Percentiles rank a stretch among this genome's conserved stretches.
Conservation (phyloP, 192 early-diverging fungal genomes). For the Diversispora epigaea region DNA sequence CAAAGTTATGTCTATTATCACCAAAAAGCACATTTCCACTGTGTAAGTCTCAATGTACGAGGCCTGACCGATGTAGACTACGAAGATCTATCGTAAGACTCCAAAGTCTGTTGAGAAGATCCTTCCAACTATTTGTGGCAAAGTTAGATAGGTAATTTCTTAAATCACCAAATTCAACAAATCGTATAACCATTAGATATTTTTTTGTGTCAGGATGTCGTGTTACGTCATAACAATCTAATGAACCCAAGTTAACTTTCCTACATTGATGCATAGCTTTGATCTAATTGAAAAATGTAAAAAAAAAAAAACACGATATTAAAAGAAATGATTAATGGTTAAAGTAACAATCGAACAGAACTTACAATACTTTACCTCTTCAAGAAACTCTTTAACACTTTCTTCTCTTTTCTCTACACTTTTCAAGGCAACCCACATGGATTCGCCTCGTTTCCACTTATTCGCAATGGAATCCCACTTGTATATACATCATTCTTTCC, state of each 20-base stretch:
- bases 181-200: slow-evolving; percentile 44
- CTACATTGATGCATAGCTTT: slow-evolving; percentile 2
- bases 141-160: slow-evolving; percentile 39
- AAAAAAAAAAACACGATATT: slow-evolving; percentile 18
- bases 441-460: slow-evolving; percentile 15
- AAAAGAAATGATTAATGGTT: neutral
- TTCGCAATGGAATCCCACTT: slow-evolving; percentile 1
- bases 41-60: slow-evolving; percentile 15
- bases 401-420: slow-evolving; percentile 38
- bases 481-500: neutral
- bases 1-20: slow-evolving; percentile 3
- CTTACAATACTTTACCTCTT: slow-evolving; percentile 34
- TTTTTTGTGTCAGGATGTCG: slow-evolving; percentile 39
- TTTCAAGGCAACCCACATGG: slow-evolving; percentile 29
- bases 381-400: slow-evolving; percentile 31
- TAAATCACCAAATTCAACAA: slow-evolving; percentile 39
- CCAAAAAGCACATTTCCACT: slow-evolving; percentile 23
- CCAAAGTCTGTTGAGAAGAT: neutral
- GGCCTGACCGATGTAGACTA: slow-evolving; percentile 2
- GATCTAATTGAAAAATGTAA: slow-evolving; percentile 5
- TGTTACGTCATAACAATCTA: slow-evolving; percentile 38
- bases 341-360: neutral
- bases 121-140: slow-evolving; percentile 34
- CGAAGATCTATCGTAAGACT: neutral
- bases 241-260: slow-evolving; percentile 9